Percentiles rank a stretch among this genome's conserved stretches.
These are phyloP conservation scores for Wickerhamiella kazuoi DNA, from an alignment of 805 yeast genomes.

Conservation along the genomic window DNA sequence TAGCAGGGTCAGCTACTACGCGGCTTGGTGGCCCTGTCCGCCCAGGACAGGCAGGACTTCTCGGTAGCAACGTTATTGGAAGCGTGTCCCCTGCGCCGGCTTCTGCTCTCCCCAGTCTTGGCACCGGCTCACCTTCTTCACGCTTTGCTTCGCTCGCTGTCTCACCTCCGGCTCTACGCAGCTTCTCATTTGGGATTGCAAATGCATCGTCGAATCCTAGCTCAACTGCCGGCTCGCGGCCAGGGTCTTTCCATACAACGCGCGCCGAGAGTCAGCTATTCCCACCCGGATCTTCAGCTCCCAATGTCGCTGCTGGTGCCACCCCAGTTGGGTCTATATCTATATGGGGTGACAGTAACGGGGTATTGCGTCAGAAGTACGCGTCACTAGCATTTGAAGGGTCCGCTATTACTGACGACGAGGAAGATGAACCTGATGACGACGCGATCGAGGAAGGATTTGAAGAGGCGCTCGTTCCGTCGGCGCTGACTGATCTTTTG, in stretches of 20 bases:
- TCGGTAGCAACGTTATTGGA: too few species aligned
- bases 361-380: conserved; percentile 1
- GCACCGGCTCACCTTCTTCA: conserved; percentile 1
- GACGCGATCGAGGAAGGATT: conserved; percentile 25
- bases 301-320: not conserved
- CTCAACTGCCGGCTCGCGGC: conserved; percentile 1
- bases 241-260: conserved; percentile 4
- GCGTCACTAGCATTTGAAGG: conserved; percentile 14
- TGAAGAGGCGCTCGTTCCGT: conserved; percentile 70
- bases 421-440: conserved; percentile 31
- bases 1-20: too few species aligned
- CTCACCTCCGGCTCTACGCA: not conserved
- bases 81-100: too few species aligned
- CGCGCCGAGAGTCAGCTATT: conserved; percentile 5
- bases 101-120: too few species aligned
- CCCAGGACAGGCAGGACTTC: too few species aligned
- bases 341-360: conserved; percentile 10
- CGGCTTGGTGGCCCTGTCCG: too few species aligned
- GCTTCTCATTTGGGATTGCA: not conserved
- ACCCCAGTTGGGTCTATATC: conserved; percentile 3
- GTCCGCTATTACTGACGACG: conserved; percentile 25
- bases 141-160: not conserved
- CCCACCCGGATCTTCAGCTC: conserved; percentile 2
- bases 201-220: not conserved
- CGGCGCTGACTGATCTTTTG: conserved; percentile 57